Evolutionary conservation across 208 protist species (phyloP), one percentile per base, ranked within the genome.

Genomic region (Lotmaria passim): DNA sequence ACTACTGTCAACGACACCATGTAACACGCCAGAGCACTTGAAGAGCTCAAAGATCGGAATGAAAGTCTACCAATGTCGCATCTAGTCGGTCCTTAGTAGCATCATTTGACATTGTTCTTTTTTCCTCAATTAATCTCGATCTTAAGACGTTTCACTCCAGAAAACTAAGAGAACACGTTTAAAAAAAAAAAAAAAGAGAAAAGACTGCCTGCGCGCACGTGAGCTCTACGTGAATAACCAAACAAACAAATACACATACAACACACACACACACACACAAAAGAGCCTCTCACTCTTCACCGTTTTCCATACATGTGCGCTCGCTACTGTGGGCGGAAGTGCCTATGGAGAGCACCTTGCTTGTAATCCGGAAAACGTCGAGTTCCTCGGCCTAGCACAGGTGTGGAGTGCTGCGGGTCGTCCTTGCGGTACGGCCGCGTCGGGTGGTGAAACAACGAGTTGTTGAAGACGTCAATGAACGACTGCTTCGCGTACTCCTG

Each of bases 401-500:
- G 72, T 0, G 82, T 90, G 38, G 75, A 69, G 48, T 79, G 63
- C 78, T 93, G 86, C 46, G 91, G 91, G 50, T 93, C 88, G 41
- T 79, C 63, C 24, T 61, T 57, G 23, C 87, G 79, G 61, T 88
- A 86, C 23, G 83, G 85, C 15, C 87, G 79, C 51, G 88, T 94
- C 33, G 88, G 88, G 60, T 89, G 79, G 63, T 94, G 88, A 43
- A 92, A 88, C 8, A 93, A 71, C 1, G 86, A 91, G 51, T 81
- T 91, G 44, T 82, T 86, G 63, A 94, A 91, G 2, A 87, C 67
- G 51, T 94, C 88, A 23, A 90, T 82, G 71, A 94, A 87, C 1
- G 88, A 89, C 64, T 93, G 82, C 51, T 79, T 79, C 8, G 86
- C 83, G 73, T 94, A 94, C 64, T 96, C 91, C 56, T 81, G 78